Percentiles rank a stretch among this genome's conserved stretches.
Conservation (phyloP, 1,139 yeast genomes). For the Geotrichum citri-aurantii region DNA sequence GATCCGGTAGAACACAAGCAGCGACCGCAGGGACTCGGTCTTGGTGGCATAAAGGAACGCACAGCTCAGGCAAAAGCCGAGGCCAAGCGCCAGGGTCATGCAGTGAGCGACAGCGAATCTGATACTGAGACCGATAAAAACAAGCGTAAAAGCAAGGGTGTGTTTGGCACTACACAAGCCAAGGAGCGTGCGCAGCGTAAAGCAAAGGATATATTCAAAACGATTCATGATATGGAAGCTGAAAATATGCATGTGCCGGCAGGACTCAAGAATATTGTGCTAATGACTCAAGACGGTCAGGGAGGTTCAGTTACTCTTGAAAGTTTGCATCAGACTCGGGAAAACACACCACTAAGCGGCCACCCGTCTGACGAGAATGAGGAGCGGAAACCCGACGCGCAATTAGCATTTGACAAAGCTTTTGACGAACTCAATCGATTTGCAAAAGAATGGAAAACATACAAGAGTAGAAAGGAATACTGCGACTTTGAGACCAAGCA, state of each 20-base stretch:
- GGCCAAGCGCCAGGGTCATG: conserved; percentile 23
- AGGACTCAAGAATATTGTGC: conserved; percentile 31
- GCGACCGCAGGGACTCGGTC: conserved; percentile 60
- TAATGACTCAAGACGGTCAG: conserved; percentile 27
- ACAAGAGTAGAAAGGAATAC: conserved; percentile 26
- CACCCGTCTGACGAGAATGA: background rate
- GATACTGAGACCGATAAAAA: conserved; percentile 22
- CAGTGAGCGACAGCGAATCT: conserved; percentile 20
- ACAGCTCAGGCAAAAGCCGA: conserved; percentile 24
- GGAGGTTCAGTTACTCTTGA: conserved; percentile 10
- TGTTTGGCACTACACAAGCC: conserved; percentile 1
- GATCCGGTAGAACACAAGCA: conserved; percentile 69
- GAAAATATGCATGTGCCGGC: conserved; percentile 39
- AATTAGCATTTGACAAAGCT: conserved; percentile 26
- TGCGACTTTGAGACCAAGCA: conserved; percentile 24
- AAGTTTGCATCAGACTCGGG: background rate
- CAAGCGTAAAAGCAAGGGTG: conserved; percentile 18
- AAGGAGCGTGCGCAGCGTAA: conserved; percentile 23
- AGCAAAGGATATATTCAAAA: conserved; percentile 33
- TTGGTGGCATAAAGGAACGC: conserved; percentile 54
- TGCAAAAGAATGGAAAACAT: conserved; percentile 29
- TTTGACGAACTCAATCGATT: conserved; percentile 28
- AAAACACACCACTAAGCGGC: background rate
- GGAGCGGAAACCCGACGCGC: background rate
- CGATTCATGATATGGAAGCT: conserved; percentile 39